Conservation (phyloP, 495 filamentous ascomycete genomes). For the Tuber magnatum region DNA sequence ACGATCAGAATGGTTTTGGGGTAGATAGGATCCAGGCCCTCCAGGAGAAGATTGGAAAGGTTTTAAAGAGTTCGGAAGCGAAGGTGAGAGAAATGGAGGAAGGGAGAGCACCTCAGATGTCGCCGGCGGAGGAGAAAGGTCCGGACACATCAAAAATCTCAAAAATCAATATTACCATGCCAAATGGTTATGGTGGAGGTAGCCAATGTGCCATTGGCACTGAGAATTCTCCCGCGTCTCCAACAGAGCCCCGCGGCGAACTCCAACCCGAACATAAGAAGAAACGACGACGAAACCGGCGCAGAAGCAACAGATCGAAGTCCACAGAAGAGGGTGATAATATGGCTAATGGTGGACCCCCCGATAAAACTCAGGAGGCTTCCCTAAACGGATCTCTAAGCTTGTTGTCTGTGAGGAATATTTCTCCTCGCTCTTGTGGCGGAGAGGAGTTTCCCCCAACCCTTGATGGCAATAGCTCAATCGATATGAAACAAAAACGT, state of each 20-base stretch:
- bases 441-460: constrained; percentile 9
- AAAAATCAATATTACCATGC: background rate
- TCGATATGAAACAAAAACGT: constrained; percentile 28
- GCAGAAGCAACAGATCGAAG: constrained; percentile 34
- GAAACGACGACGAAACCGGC: constrained; percentile 32
- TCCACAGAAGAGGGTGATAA: constrained; percentile 23
- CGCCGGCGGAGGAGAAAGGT: background rate
- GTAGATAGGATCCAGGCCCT: constrained; percentile 16
- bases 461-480: constrained; percentile 12
- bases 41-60: constrained; percentile 27
- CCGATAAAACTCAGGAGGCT: constrained; percentile 8
- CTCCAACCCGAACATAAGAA: constrained; percentile 24
- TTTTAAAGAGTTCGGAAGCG: constrained; percentile 26
- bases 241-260: constrained; percentile 14
- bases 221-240: constrained; percentile 19
- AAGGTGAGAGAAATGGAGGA: constrained; percentile 25
- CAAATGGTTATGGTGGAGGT: constrained; percentile 5
- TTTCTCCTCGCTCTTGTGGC: constrained; percentile 24
- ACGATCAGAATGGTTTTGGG: constrained; percentile 6
- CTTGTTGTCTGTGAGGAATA: constrained; percentile 20
- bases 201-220: constrained; percentile 7
- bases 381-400: constrained; percentile 8
- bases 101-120: constrained; percentile 3
- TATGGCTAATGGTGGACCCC: constrained; percentile 19
- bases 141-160: constrained; percentile 9